Percentiles rank a stretch among this genome's conserved stretches.
Evolutionary conservation across 2,329 filamentous ascomycete genomes (phyloP).

Genomic region (Stagonosporopsis rhizophila): DNA sequence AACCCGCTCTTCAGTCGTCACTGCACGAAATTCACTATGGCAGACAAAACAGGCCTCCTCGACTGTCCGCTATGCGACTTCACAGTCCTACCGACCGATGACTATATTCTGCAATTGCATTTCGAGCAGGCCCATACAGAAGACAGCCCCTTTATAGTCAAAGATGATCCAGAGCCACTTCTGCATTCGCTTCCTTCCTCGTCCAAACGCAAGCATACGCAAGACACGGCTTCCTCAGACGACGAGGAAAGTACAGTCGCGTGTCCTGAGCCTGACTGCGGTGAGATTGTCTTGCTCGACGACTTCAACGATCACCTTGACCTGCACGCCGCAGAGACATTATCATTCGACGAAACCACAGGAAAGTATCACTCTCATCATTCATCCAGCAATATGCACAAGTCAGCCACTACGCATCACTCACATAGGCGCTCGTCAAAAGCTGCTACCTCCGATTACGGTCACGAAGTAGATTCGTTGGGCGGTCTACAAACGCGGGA

Average conservation of each 20-base stretch:
- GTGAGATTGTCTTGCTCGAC: constrained; percentile 50
- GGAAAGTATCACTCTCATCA: constrained; percentile 44
- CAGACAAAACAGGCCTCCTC: constrained; percentile 29
- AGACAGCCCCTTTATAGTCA: constrained; percentile 47
- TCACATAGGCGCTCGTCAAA: constrained; percentile 32
- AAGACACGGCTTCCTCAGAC: constrained; percentile 38
- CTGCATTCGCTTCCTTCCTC: constrained; percentile 33
- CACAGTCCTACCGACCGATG: constrained; percentile 34
- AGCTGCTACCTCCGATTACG: constrained; percentile 10
- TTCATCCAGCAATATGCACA: constrained; percentile 43
- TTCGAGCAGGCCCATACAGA: constrained; percentile 51
- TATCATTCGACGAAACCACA: constrained; percentile 47
- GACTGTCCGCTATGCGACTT: constrained; percentile 49
- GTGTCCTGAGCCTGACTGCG: constrained; percentile 54
- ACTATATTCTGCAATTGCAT: constrained; percentile 49
- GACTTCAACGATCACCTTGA: constrained; percentile 58
- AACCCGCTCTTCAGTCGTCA: neutral
- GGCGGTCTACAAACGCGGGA: constrained; percentile 27
- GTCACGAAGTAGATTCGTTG: constrained; percentile 7
- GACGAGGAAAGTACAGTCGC: constrained; percentile 42
- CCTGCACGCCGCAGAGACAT: constrained; percentile 51
- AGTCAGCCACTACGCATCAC: constrained; percentile 26
- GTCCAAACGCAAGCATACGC: constrained; percentile 25
- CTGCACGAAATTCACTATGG: constrained; percentile 20
- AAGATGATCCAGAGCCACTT: constrained; percentile 40